Percentiles rank a stretch among this genome's conserved stretches.
phyloP scores from a whole-genome alignment of 2,329 filamentous ascomycete species.

The Periconia macrospinosa region DNA sequence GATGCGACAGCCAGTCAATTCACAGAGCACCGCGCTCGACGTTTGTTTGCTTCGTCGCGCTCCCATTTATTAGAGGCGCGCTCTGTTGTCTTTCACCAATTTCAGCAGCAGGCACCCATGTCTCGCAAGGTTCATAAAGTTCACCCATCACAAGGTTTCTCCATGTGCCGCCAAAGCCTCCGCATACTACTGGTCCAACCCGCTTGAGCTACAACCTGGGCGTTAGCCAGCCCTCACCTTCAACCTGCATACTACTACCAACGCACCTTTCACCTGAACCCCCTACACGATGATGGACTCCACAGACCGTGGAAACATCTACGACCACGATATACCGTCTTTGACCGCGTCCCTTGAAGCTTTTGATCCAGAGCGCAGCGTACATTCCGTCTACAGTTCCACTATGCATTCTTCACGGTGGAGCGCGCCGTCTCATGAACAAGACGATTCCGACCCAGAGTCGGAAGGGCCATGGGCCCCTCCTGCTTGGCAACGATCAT shows the following conservation, averaged over 20 bases:
- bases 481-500: conserved; percentile 62
- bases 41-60: conserved; percentile 3
- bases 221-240: conserved; percentile 7
- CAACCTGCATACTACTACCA: conserved; percentile 1
- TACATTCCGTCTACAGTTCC: conserved; percentile 48
- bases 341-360: conserved; percentile 43
- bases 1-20: conserved; percentile 15
- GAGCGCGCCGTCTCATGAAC: conserved; percentile 36
- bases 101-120: conserved; percentile 29
- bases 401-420: conserved; percentile 60
- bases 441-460: conserved; percentile 50
- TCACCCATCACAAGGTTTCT: conserved; percentile 37
- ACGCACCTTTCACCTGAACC: conserved; percentile 2
- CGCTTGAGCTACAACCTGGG: conserved; percentile 22
- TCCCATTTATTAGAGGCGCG: conserved; percentile 5
- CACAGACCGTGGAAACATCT: conserved; percentile 38
- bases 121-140: conserved; percentile 27
- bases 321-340: conserved; percentile 42
- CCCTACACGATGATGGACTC: conserved; percentile 28
- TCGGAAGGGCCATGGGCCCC: conserved; percentile 63
- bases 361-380: conserved; percentile 42
- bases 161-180: conserved; percentile 34
- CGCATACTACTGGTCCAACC: conserved; percentile 23
- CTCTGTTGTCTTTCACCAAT: not conserved
- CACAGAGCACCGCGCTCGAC: conserved; percentile 11